Evolutionary conservation across 2,329 filamentous ascomycete genomes (phyloP), one percentile per base, ranked within the genome.

Genomic region (Fusarium xylarioides): DNA sequence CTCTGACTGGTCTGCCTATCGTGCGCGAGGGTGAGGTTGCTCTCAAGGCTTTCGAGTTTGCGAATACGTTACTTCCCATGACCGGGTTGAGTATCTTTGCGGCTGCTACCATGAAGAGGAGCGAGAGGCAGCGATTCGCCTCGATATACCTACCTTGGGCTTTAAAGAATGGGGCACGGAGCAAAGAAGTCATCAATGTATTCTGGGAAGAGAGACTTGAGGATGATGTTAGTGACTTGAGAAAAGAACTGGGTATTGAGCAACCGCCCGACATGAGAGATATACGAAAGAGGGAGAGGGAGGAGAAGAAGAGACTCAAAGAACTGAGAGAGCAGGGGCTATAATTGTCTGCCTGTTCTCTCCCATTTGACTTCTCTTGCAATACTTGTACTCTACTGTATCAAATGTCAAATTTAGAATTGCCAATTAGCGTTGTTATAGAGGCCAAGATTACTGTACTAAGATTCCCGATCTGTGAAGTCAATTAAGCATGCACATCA

Each of bases 161-260:
- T 40, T 82, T 98, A 49, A 85, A 89, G 60, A 98, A 97, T 81
- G 96, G 96, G 19, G 81, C 94, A 73, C 84, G 88, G 62, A 88
- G 91, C 53, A 90, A 92, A 77, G 93, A 97, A 79, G 86, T 98
- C 38, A 95, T 99, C 74, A 98, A 98, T 81, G 91, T 99, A 4
- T 99, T 97, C 80, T 99, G 96, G 96, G 96, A 99, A 83, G 94
- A 98, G 85, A 89, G 95, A 84, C 83, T 99, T 74, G 92, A 95
- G 84, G 93, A 91, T 64, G 92, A 97, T 81, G 93, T 97, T 32
- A 87, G 90, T 57, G 93, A 91, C 73, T 80, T 99, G 80, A 88
- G 96, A 73, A 81, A 79, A 9, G 88, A 95, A 80, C 80, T 99
- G 76, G 91, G 93, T 5, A 95, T 99, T 61, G 94, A 98, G 85